phyloP scores from a whole-genome alignment of 495 filamentous ascomycete genomes.

The Tuber melanosporum region DNA sequence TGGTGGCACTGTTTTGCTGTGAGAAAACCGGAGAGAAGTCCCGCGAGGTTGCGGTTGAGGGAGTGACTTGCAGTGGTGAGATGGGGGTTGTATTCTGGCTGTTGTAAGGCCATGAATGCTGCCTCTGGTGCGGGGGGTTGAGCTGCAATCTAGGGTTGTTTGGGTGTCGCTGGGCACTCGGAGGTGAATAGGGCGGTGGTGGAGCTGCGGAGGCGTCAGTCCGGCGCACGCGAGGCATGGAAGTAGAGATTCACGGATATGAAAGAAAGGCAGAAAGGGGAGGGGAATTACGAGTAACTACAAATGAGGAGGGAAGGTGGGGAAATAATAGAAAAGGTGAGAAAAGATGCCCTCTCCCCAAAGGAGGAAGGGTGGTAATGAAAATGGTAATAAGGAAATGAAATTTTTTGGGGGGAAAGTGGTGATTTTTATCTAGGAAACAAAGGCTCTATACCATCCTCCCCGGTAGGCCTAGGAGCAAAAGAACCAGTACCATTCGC shows the following conservation, averaged over 20 bases:
- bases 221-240: slow-evolving; percentile 10
- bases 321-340: slow-evolving; percentile 15
- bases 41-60: slow-evolving; percentile 29
- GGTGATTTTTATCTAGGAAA: slow-evolving; percentile 29
- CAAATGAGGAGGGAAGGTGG: background rate
- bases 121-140: slow-evolving; percentile 32
- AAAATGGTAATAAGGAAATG: slow-evolving; percentile 11
- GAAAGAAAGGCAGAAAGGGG: slow-evolving; percentile 8
- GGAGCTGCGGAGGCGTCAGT: slow-evolving; percentile 30
- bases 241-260: slow-evolving; percentile 16
- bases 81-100: slow-evolving; percentile 26
- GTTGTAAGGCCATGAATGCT: slow-evolving; percentile 35
- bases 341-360: background rate
- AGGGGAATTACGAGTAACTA: background rate
- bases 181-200: slow-evolving; percentile 38
- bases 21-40: slow-evolving; percentile 33
- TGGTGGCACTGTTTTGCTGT: slow-evolving; percentile 21
- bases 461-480: slow-evolving; percentile 36
- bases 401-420: background rate
- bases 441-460: slow-evolving; percentile 34
- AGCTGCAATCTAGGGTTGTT: slow-evolving; percentile 33
- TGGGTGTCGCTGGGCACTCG: slow-evolving; percentile 27
- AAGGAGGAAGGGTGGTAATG: slow-evolving; percentile 12
- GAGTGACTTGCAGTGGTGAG: slow-evolving; percentile 34
- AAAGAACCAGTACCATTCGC: slow-evolving; percentile 33